phyloP scores from a whole-genome alignment of 2,329 filamentous ascomycete species.

The Rutstroemia sp. region DNA sequence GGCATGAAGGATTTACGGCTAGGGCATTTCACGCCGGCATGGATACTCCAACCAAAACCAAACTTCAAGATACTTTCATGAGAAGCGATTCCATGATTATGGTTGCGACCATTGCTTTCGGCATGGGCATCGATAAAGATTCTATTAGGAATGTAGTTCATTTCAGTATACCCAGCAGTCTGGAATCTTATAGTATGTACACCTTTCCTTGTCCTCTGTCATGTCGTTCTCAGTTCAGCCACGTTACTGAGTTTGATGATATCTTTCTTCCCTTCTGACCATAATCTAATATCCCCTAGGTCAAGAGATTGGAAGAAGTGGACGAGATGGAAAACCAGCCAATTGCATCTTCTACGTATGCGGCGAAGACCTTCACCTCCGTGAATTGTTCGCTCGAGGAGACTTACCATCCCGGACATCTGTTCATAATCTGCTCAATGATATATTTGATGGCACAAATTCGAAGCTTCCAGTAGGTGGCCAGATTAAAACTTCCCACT shows the following conservation, averaged over 20 bases:
- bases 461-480: constrained; percentile 31
- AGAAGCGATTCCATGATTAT: constrained; percentile 37
- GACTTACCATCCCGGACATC: constrained; percentile 48
- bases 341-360: constrained; percentile 52
- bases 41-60: constrained; percentile 36
- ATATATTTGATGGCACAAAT: constrained; percentile 40
- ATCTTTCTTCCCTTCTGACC: neutral
- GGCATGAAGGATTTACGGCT: constrained; percentile 34
- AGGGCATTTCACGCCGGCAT: constrained; percentile 45
- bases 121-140: constrained; percentile 52
- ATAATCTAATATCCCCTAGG: neutral
- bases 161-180: constrained; percentile 41
- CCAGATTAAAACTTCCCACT: constrained; percentile 40
- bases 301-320: constrained; percentile 49
- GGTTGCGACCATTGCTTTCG: constrained; percentile 50
- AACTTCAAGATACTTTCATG: constrained; percentile 47
- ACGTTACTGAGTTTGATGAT: neutral
- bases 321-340: constrained; percentile 44
- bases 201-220: neutral
- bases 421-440: constrained; percentile 39
- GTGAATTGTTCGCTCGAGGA: constrained; percentile 52
- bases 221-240: no score
- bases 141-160: constrained; percentile 49
- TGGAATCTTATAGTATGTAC: constrained; percentile 44
- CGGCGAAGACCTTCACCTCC: constrained; percentile 48